Evolutionary conservation across 192 early-diverging fungal genomes (phyloP).

Genomic region (Rhizoclosmatium globosum): DNA sequence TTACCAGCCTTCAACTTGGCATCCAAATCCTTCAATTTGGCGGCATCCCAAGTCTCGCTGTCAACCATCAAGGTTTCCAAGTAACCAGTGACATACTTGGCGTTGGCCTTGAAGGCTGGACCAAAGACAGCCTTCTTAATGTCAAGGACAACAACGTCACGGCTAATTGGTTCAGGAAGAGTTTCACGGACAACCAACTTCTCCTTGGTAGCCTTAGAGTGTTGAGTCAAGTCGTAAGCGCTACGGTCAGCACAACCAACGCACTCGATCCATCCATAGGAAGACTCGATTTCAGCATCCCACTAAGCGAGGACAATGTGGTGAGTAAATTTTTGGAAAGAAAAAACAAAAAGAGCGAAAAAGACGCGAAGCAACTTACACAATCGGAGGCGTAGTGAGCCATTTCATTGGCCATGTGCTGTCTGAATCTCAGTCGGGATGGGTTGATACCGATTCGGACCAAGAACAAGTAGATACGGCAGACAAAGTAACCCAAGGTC

Average conservation of each 20-base stretch:
- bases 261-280: slow-evolving; percentile 99
- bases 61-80: slow-evolving; percentile 64
- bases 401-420: slow-evolving; percentile 99
- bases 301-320: slow-evolving; percentile 51
- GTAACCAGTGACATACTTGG: slow-evolving; percentile 85
- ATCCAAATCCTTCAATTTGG: slow-evolving; percentile 64
- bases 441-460: slow-evolving; percentile 88
- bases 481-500: slow-evolving; percentile 98
- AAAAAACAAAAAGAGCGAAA: slow-evolving; percentile 28
- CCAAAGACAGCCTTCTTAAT: slow-evolving; percentile 93
- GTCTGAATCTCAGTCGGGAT: slow-evolving; percentile 90
- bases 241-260: slow-evolving; percentile 99
- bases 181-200: slow-evolving; percentile 93
- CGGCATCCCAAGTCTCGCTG: slow-evolving; percentile 40
- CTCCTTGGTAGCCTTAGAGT: slow-evolving; percentile 87
- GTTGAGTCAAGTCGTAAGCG: slow-evolving; percentile 95
- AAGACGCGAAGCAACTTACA: background rate
- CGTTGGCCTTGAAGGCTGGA: slow-evolving; percentile 89
- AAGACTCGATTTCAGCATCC: slow-evolving; percentile 97
- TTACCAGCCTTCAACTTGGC: slow-evolving; percentile 53
- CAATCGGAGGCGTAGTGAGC: slow-evolving; percentile 96
- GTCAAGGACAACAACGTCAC: slow-evolving; percentile 81
- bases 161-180: slow-evolving; percentile 81
- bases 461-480: slow-evolving; percentile 93
- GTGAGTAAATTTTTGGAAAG: slow-evolving; percentile 59